phyloP scores from a whole-genome alignment of 306 rosid genomes.

The Pachyrhizus erosus region DNA sequence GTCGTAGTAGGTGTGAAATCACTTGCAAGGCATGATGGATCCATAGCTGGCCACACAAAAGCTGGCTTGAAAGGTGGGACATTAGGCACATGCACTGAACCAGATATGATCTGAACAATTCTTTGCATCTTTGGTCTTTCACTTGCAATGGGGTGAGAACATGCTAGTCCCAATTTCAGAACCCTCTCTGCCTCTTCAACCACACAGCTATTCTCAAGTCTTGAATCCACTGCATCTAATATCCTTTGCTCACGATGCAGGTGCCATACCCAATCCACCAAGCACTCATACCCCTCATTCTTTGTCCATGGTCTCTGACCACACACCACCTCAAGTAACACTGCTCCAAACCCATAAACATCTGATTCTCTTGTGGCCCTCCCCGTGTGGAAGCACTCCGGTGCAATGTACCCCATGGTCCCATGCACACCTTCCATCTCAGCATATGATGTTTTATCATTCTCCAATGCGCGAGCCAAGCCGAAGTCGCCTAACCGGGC shows the following conservation, averaged over 20 bases:
- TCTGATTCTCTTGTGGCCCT: constrained; percentile 74
- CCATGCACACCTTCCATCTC: constrained; percentile 74
- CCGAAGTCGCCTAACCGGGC: constrained; percentile 78
- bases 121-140: constrained; percentile 72
- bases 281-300: constrained; percentile 50
- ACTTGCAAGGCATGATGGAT: constrained; percentile 40
- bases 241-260: constrained; percentile 62
- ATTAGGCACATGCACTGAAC: constrained; percentile 60
- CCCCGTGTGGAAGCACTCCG: constrained; percentile 84
- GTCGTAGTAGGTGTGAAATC: constrained; percentile 31
- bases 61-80: constrained; percentile 73
- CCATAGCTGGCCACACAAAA: constrained; percentile 76
- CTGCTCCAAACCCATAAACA: constrained; percentile 71
- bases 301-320: constrained; percentile 77
- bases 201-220: constrained; percentile 55
- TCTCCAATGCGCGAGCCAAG: constrained; percentile 75
- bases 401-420: constrained; percentile 82
- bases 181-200: constrained; percentile 68
- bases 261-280: constrained; percentile 86
- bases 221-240: constrained; percentile 59
- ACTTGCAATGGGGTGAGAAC: constrained; percentile 69
- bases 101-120: constrained; percentile 68
- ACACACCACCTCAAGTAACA: constrained; percentile 70
- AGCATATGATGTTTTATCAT: constrained; percentile 69
- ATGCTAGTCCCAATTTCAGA: constrained; percentile 66